Evolutionary conservation across 257 asterid species (phyloP), one percentile per base, ranked within the genome.

Genomic region (Cordia subcordata): DNA sequence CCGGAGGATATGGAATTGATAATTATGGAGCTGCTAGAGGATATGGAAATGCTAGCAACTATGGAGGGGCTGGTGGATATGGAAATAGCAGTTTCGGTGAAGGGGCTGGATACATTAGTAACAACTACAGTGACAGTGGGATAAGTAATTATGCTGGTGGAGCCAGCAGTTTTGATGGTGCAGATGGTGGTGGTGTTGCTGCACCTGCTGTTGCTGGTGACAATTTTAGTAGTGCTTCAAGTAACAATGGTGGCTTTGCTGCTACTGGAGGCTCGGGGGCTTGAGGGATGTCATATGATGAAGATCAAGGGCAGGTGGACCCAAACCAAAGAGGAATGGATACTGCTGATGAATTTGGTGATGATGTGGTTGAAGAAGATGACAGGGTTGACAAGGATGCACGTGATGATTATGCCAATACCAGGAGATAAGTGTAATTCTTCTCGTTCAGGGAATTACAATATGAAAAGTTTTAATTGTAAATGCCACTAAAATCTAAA

Each of bases 341-440:
- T 53, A 11, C 60, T 35, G 11, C 10, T 5, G 42, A 35, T 56
- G 75, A 47, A 14, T 23, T 62, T 20, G 64, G 35, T 23, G 54
- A 63, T 16, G 61, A 53, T 27, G 10, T 32, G 5, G 9, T 35
- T 44, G 59, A 57, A 21, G 80, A 33, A 11, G 57, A 49, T 20
- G 16, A 49, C 65, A 58, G 64, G 71, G 73, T 70, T 14, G 59
- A 40, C 8, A 57, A 40, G 17, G 73, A 66, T 21, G 72, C 63
- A 23, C 62, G 65, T 44, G 47, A 20, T 6, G 76, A 61, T 63
- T 57, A 47, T 37, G 72, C 60, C 60, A 63, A 67, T 38, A 67
- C 58, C 33, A 74, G 65, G 49, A 52, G 63, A 59, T 71, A 59
- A 75, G 37, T 8, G 6, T 57, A 32, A n/a, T 39, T 14, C 17